These are phyloP conservation scores for Pseudozyma thailandica DNA, from an alignment of 1,284 basidiomycete genomes.

Conservation along the genomic window DNA sequence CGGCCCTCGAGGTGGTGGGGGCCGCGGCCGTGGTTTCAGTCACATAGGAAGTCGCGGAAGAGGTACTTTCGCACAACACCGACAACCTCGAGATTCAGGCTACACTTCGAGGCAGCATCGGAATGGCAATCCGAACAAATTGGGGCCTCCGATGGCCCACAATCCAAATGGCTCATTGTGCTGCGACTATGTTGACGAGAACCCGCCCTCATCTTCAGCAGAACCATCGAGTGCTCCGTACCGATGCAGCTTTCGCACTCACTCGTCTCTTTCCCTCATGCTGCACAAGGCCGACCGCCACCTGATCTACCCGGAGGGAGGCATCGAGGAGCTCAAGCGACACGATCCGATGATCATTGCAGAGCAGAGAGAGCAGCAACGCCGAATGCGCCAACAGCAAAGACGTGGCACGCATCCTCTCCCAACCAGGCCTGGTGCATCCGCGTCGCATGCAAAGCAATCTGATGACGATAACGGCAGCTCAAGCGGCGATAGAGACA, in stretches of 20 bases:
- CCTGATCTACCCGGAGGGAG: constrained; percentile 62
- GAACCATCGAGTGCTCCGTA: constrained; percentile 12
- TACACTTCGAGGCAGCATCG: constrained; percentile 17
- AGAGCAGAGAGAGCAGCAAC: constrained; percentile 54
- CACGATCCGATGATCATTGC: constrained; percentile 60
- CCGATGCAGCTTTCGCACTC: constrained; percentile 39
- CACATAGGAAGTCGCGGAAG: constrained; percentile 14
- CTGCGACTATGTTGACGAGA: constrained; percentile 41
- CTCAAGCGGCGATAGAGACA: not conserved
- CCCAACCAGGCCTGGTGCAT: constrained; percentile 6
- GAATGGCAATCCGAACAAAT: not conserved
- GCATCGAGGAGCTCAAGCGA: constrained; percentile 54
- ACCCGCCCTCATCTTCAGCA: constrained; percentile 24
- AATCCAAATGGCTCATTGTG: constrained; percentile 19
- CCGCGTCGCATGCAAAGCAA: not conserved
- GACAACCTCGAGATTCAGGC: constrained; percentile 40
- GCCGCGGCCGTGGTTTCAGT: constrained; percentile 8
- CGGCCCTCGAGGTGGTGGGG: constrained; percentile 12
- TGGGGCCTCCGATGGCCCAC: not conserved
- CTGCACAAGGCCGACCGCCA: constrained; percentile 66
- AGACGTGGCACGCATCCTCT: constrained; percentile 27
- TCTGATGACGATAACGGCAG: constrained; percentile 1
- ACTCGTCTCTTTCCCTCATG: constrained; percentile 47
- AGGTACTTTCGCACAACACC: constrained; percentile 28
- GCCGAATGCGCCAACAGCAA: constrained; percentile 24